Conservation (phyloP, 2,329 filamentous ascomycete species). For the Calonectria pseudoreteaudii region DNA sequence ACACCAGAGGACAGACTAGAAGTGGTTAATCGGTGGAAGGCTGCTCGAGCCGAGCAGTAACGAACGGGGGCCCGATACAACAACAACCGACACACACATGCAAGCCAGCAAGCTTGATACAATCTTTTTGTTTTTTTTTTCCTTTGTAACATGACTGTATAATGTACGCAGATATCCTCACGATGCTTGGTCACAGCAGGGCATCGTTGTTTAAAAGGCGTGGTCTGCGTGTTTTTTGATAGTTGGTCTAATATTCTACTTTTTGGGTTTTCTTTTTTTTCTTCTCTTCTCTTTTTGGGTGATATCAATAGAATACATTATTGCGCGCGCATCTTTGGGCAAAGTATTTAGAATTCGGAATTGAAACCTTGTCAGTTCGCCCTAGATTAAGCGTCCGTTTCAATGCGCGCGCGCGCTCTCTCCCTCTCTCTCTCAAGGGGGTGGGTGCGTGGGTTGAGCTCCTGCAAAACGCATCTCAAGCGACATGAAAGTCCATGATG, state of each 20-base stretch:
- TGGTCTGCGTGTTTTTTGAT: background rate
- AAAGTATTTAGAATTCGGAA: background rate
- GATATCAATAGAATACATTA: background rate
- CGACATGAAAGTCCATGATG: background rate
- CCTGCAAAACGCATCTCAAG: background rate
- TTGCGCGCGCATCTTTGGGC: background rate
- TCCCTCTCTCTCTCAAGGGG: too few relatives aligned
- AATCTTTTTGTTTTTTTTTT: background rate
- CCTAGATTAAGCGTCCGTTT: background rate
- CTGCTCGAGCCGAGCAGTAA: background rate
- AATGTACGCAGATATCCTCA: background rate
- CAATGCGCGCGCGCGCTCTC: background rate
- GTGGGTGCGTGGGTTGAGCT: too few relatives aligned
- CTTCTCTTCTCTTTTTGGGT: too few relatives aligned
- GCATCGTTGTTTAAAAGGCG: background rate
- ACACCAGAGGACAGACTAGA: conserved; percentile 20
- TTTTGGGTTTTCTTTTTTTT: too few relatives aligned
- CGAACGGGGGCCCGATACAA: background rate
- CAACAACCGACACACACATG: background rate
- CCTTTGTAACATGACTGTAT: background rate
- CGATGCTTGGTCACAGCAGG: background rate
- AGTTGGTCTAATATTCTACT: background rate
- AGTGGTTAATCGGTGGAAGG: conserved; percentile 28
- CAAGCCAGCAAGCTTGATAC: background rate
- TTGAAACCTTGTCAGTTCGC: background rate